Evolutionary conservation across 2,329 filamentous ascomycete species (phyloP), one percentile per base, ranked within the genome.

Genomic region (Capronia epimyces): DNA sequence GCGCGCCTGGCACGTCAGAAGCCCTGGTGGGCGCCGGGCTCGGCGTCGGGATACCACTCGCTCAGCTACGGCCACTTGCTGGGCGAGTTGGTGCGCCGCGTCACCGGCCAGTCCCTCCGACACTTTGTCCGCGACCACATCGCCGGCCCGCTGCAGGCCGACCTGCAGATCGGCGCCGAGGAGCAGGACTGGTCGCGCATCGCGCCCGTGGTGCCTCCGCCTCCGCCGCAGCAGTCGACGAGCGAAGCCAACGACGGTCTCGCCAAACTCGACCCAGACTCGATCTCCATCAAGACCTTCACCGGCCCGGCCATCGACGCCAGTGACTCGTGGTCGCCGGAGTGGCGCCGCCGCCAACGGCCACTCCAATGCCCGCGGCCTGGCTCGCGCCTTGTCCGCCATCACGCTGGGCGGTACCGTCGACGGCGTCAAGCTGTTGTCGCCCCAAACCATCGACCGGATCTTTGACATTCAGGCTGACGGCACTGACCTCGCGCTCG

Each of bases 1-100:
- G 60, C 64, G 5, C 63, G 61, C n/a, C 64, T 76, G 2, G 70
- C 68, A 2, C 45, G 52, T 3, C 72, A 75, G 48, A 60, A 65
- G 1, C 71, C 71, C 0, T 73, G 68, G 65, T 76, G 72, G 72
- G 62, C 58, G 24, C 71, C 74, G 1, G 74, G 74, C 1, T 70
- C 67, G 0, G 66, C 63, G 5, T 68, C 66, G 0, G 73, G 71
- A 1, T 76, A 76, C 59, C 72, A 76, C 51, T 36, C 64, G 2
- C 29, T 65, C 9, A 70, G 59, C 6, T 67, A 70, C 46, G 75
- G 73, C 2, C 67, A 70, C 50, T 57, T 75, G 1, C 47, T 76
- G 1, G 70, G 71, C 3, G 73, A 75, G 50, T 43, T 77, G 1
- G 64, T 77, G 2, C 64, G 65, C 1, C 67, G 73, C 0, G 57